Percentiles rank a stretch among this genome's conserved stretches.
phyloP scores from a whole-genome alignment of 208 protist genomes.

The Acanthamoeba sp. region DNA sequence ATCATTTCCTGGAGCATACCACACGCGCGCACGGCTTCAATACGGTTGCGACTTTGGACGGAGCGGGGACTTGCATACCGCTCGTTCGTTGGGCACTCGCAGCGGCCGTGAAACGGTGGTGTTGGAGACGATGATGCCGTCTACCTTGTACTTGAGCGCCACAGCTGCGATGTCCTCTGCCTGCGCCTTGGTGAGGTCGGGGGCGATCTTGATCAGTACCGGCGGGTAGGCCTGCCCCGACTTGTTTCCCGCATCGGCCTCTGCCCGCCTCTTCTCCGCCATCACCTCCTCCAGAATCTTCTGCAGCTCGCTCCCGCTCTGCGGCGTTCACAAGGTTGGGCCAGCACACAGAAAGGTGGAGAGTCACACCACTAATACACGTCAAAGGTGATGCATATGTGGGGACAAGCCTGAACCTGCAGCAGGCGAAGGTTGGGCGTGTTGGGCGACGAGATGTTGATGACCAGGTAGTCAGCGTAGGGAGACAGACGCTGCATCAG shows the following conservation, averaged over 20 bases:
- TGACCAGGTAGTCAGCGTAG: conserved; percentile 87
- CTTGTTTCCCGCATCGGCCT: not conserved
- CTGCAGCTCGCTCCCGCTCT: conserved; percentile 24
- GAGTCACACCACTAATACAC: too few relatives aligned
- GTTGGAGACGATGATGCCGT: conserved; percentile 89
- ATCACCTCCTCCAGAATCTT: conserved; percentile 30
- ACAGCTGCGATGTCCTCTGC: conserved; percentile 82
- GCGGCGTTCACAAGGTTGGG: not conserved
- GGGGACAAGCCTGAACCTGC: conserved; percentile 62
- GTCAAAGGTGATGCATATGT: conserved; percentile 23
- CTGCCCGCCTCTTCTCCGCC: not conserved
- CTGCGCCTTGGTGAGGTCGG: conserved; percentile 81
- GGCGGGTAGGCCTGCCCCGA: not conserved
- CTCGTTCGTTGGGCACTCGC: not conserved
- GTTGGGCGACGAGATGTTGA: conserved; percentile 90
- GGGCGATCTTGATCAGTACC: conserved; percentile 84
- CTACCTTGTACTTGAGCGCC: conserved; percentile 78
- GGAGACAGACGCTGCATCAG: conserved; percentile 75
- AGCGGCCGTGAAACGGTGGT: conserved; percentile 84
- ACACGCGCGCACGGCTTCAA: not conserved
- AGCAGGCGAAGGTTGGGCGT: conserved; percentile 87
- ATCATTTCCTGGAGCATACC: not conserved
- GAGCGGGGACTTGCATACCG: not conserved
- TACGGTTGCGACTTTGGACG: not conserved
- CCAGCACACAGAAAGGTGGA: not conserved